A percentile compares a stretch with the other conserved stretches of the same genome.
These are phyloP conservation scores for Polychytrium aggregatum DNA, from an alignment of 192 early-diverging fungal genomes.

Conservation along the genomic window DNA sequence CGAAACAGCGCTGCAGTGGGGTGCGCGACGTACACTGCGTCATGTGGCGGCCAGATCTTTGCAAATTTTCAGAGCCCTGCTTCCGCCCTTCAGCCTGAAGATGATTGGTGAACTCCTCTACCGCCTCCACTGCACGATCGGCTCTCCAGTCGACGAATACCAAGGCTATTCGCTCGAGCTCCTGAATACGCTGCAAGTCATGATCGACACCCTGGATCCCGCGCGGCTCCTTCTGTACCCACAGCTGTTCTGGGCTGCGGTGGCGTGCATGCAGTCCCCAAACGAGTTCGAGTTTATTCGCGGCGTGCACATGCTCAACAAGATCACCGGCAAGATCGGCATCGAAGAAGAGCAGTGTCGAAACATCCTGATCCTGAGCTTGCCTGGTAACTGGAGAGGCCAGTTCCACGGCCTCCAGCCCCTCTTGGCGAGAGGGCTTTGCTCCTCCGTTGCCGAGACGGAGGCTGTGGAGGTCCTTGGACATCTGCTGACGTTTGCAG, in stretches of 20 bases:
- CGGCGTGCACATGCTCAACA: conserved; percentile 53
- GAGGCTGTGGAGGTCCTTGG: conserved; percentile 47
- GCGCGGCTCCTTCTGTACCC: conserved; percentile 54
- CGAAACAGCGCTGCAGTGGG: conserved; percentile 70
- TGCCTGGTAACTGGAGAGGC: conserved; percentile 66
- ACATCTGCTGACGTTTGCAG: conserved; percentile 37
- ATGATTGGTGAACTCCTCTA: conserved; percentile 70
- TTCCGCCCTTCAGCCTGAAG: conserved; percentile 55
- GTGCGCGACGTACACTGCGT: conserved; percentile 67
- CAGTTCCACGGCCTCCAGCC: conserved; percentile 66
- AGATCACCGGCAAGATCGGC: conserved; percentile 48
- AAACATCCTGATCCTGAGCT: conserved; percentile 40
- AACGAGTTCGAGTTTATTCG: conserved; percentile 69
- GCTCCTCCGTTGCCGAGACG: conserved; percentile 41
- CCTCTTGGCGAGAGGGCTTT: conserved; percentile 59
- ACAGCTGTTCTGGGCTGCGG: conserved; percentile 70
- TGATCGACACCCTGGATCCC: conserved; percentile 43
- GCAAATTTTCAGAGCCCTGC: conserved; percentile 64
- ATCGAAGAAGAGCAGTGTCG: conserved; percentile 29
- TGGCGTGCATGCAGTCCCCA: conserved; percentile 59
- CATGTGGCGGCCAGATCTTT: conserved; percentile 83
- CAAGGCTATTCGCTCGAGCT: conserved; percentile 77
- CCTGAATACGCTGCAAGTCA: conserved; percentile 51
- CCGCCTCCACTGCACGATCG: conserved; percentile 64
- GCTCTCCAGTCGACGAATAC: conserved; percentile 61